Conservation (phyloP, 192 early-diverging fungal species). For the Coemansia sp. region DNA sequence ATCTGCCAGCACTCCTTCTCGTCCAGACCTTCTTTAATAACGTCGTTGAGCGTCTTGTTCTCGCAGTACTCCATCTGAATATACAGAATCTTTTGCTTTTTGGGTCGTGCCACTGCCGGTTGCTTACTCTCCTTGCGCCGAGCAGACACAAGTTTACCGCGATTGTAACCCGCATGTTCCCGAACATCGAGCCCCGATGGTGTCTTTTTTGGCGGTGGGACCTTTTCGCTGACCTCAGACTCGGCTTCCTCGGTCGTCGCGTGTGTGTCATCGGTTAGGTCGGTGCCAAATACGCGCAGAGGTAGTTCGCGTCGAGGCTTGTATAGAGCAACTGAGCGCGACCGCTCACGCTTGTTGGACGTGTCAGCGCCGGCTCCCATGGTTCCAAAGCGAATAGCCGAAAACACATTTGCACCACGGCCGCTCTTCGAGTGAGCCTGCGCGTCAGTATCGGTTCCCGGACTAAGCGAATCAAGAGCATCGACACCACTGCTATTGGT, state of each 20-base stretch:
- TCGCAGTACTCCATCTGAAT: slow-evolving; percentile 99
- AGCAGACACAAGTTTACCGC: not conserved
- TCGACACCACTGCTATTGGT: slow-evolving; percentile 13
- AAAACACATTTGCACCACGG: slow-evolving; percentile 36
- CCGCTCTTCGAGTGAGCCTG: slow-evolving; percentile 21
- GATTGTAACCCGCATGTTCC: slow-evolving; percentile 2
- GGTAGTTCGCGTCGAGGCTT: slow-evolving; percentile 14
- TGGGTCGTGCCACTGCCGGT: not conserved
- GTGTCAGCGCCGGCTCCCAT: slow-evolving; percentile 29
- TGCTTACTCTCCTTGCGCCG: slow-evolving; percentile 10
- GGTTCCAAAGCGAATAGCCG: slow-evolving; percentile 51
- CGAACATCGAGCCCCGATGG: not conserved
- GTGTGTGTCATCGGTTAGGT: slow-evolving; percentile 9
- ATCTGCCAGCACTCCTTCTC: slow-evolving; percentile 83
- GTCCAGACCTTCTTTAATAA: slow-evolving; percentile 79
- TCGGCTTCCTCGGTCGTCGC: slow-evolving; percentile 11
- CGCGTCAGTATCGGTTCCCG: slow-evolving; percentile 18
- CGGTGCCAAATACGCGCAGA: slow-evolving; percentile 27
- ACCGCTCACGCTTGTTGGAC: slow-evolving; percentile 12
- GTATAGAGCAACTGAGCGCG: slow-evolving; percentile 12
- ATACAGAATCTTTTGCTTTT: slow-evolving; percentile 66
- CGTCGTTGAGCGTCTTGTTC: slow-evolving; percentile 84
- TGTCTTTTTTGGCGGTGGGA: not conserved
- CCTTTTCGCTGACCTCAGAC: slow-evolving; percentile 6
- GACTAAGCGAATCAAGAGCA: slow-evolving; percentile 20